Evolutionary conservation across 1,284 basidiomycete genomes (phyloP), one percentile per base, ranked within the genome.

Genomic region (Sporisorium sorghi): DNA sequence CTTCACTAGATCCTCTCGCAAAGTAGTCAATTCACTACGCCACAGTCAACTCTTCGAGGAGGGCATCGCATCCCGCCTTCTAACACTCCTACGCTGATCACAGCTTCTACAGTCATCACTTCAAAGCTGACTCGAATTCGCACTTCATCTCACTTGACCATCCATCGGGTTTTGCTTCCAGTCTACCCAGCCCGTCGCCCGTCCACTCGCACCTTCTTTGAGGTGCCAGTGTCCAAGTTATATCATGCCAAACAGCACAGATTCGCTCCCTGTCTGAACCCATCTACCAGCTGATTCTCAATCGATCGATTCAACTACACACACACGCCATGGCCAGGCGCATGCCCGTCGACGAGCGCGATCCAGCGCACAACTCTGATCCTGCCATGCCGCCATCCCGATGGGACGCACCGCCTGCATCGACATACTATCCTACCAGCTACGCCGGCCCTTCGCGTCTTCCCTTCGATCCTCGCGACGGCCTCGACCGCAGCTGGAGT

Each of bases 401-500:
- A 48, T 60, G 52, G 57, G 43, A 33, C 14, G 33, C 42, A 19
- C 26, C 60, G 19, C 21, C 35, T 21, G 43, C 57, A 19, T 54
- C 60, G 6, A 51, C 39, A 2, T 35, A 63, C 26, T 39, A 46
- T 3, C 21, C 56, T 23, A 17, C 47, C 19, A 44, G 33, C 11
- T 53, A 57, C 23, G 57, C 67, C 14, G 67, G 61, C 11, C 61
- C 61, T 39, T 70, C 67, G 8, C 60, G 54, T 11, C 51, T 64
- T 11, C 48, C 67, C 17, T 50, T 37, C 44, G 53, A 59, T 30
- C 48, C 53, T 43, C 57, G 44, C 17, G 33, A 55, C n/a, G 39
- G 37, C 17, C 14, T 39, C 44, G 48, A 64, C 11, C 33, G 49
- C 12, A 53, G 40, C n/a, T 64, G 67, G 61, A 48, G 14, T 21